These are phyloP conservation scores for Nannochloris sp. DNA, from an alignment of 139 green algal species.

Conservation along the genomic window DNA sequence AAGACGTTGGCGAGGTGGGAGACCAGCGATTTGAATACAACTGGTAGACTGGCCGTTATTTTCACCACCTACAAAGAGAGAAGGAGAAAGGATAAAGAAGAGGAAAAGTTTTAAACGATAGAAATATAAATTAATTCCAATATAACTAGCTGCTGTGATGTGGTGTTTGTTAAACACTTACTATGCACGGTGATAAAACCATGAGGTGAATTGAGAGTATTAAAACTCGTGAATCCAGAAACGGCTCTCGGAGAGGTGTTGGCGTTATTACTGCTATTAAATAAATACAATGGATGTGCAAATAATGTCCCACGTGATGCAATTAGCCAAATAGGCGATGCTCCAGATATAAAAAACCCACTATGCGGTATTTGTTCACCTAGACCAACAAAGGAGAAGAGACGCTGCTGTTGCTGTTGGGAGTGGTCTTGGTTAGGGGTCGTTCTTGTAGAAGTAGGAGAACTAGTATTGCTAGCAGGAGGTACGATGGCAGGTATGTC, in stretches of 20 bases:
- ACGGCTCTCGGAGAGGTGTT: too few relatives aligned
- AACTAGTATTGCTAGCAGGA: too few relatives aligned
- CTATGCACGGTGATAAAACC: conserved; percentile 50
- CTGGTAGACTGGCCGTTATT: neutral
- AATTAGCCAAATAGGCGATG: conserved; percentile 65
- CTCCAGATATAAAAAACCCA: conserved; percentile 40
- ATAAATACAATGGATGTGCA: conserved; percentile 42
- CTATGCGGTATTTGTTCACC: conserved; percentile 25
- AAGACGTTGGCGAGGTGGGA: conserved; percentile 58
- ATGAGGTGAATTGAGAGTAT: conserved; percentile 79
- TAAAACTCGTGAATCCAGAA: conserved; percentile 70
- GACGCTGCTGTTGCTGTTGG: conserved; percentile 5
- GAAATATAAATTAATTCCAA: neutral
- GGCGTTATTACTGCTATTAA: neutral
- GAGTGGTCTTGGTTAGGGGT: too few relatives aligned
- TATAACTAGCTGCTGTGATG: too few relatives aligned
- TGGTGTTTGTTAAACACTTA: too few relatives aligned
- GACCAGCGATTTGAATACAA: conserved; percentile 63
- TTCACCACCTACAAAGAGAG: too few relatives aligned
- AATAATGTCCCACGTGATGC: conserved; percentile 45
- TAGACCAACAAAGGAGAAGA: conserved; percentile 34
- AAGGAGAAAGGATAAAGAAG: neutral
- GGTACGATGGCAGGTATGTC: conserved; percentile 9
- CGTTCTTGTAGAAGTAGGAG: too few relatives aligned
- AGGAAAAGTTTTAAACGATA: neutral